phyloP scores from a whole-genome alignment of 2,329 filamentous ascomycete genomes.

The Pseudocercospora fuligena region DNA sequence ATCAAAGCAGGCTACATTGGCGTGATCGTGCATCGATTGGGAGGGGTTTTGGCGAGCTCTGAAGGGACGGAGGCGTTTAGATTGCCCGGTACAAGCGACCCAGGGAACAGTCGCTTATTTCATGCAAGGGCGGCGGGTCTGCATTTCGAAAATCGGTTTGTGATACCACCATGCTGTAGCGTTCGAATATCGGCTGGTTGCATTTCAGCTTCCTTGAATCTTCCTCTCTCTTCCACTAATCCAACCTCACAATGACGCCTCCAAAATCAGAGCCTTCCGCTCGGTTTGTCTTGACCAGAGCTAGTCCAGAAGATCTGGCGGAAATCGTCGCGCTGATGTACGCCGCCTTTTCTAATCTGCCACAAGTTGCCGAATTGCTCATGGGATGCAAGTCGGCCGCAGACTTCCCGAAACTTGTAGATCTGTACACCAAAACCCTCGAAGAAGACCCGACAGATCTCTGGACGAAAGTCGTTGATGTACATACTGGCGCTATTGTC shows the following conservation, averaged over 20 bases:
- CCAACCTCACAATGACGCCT: background rate
- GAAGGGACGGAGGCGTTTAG: too few relatives aligned
- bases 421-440: background rate
- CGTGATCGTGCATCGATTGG: too few relatives aligned
- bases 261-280: background rate
- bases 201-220: background rate
- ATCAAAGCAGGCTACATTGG: too few relatives aligned
- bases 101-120: too few relatives aligned
- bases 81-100: too few relatives aligned
- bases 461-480: background rate
- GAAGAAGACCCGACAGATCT: background rate
- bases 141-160: too few relatives aligned
- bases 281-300: slow-evolving; percentile 14
- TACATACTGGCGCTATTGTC: background rate
- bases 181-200: too few relatives aligned
- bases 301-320: slow-evolving; percentile 12
- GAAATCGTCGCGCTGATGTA: slow-evolving; percentile 16
- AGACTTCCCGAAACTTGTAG: background rate
- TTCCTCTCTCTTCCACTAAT: background rate
- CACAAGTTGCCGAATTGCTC: background rate
- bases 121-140: too few relatives aligned
- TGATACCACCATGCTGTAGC: too few relatives aligned
- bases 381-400: background rate
- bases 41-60: too few relatives aligned
- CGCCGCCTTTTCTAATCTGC: background rate